Conservation (phyloP, 139 green algal species). For the Coccomyxa sp. region DNA sequence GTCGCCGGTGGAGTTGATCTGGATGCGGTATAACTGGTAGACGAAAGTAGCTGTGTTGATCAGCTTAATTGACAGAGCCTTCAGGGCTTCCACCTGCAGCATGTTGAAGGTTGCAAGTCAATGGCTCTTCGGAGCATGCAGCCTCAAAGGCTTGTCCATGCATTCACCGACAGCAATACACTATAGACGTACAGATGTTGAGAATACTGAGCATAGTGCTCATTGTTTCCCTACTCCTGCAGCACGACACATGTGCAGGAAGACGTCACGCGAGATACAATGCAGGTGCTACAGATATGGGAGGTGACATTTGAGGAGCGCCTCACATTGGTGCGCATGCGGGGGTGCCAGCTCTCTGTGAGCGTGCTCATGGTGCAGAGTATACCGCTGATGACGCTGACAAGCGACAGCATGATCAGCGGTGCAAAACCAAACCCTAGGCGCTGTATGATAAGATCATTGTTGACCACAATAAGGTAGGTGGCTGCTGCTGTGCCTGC, state of each 20-base stretch:
- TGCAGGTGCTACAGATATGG: no score
- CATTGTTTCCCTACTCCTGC: no score
- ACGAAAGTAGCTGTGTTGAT: slow-evolving; percentile 26
- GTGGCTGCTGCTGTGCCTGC: slow-evolving; percentile 12
- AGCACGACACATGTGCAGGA: background rate
- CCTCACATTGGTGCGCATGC: slow-evolving; percentile 9
- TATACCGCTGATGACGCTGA: slow-evolving; percentile 16
- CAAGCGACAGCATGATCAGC: slow-evolving; percentile 23
- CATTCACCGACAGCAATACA: background rate
- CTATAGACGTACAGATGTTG: background rate
- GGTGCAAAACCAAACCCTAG: slow-evolving; percentile 27
- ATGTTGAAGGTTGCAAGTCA: no score
- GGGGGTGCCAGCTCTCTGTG: slow-evolving; percentile 31
- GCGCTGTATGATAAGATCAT: slow-evolving; percentile 14
- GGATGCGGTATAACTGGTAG: slow-evolving; percentile 28
- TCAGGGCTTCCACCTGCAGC: slow-evolving; percentile 34
- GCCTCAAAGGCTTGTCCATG: no score
- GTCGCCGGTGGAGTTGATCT: background rate
- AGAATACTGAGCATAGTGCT: background rate
- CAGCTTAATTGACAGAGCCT: slow-evolving; percentile 35
- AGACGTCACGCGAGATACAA: no score
- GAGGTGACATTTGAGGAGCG: background rate
- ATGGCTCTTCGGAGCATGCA: no score
- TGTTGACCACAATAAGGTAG: slow-evolving; percentile 23
- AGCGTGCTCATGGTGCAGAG: slow-evolving; percentile 10